Evolutionary conservation across 805 yeast genomes (phyloP).

Genomic region (Wickerhamiella spandovensis): DNA sequence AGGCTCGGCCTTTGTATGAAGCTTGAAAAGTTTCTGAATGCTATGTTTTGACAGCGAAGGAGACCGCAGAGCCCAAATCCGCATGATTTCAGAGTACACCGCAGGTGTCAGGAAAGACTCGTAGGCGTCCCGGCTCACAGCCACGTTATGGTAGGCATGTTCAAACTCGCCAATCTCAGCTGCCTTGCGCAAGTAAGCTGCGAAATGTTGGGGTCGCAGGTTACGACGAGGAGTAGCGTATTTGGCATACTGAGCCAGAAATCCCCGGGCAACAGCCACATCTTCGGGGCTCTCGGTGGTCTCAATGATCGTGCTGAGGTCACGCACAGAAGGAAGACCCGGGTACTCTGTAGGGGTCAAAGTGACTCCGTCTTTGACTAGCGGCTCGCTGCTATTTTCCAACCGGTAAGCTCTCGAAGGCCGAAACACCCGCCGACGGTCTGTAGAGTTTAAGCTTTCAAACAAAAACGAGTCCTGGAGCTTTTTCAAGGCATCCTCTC

Average conservation of each 20-base stretch:
- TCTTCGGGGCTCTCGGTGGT: constrained; percentile 13
- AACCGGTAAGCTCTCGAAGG: constrained; percentile 16
- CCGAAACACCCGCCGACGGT: constrained; percentile 17
- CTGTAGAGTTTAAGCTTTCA: constrained; percentile 12
- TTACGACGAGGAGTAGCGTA: constrained; percentile 8
- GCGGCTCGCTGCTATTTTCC: constrained; percentile 8
- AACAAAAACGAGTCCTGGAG: constrained; percentile 11
- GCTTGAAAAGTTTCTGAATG: constrained; percentile 6
- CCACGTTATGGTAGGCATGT: constrained; percentile 4
- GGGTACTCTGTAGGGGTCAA: constrained; percentile 16
- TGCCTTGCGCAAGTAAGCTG: constrained; percentile 15
- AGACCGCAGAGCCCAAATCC: constrained; percentile 14
- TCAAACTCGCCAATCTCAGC: constrained; percentile 17
- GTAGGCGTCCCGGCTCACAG: constrained; percentile 3
- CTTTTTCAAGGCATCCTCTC: constrained; percentile 7
- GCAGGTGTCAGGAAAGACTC: constrained; percentile 1
- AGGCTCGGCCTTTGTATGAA: constrained; percentile 6
- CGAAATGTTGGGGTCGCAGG: constrained; percentile 13
- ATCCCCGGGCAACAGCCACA: constrained; percentile 9
- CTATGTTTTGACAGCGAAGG: constrained; percentile 9
- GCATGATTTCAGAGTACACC: constrained; percentile 13
- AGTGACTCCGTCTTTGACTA: constrained; percentile 11
- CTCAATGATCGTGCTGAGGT: constrained; percentile 13
- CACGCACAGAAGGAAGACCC: constrained; percentile 18
- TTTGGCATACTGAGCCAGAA: constrained; percentile 13